These are phyloP conservation scores for Podospora didyma DNA, from an alignment of 495 filamentous ascomycete species.

Conservation along the genomic window DNA sequence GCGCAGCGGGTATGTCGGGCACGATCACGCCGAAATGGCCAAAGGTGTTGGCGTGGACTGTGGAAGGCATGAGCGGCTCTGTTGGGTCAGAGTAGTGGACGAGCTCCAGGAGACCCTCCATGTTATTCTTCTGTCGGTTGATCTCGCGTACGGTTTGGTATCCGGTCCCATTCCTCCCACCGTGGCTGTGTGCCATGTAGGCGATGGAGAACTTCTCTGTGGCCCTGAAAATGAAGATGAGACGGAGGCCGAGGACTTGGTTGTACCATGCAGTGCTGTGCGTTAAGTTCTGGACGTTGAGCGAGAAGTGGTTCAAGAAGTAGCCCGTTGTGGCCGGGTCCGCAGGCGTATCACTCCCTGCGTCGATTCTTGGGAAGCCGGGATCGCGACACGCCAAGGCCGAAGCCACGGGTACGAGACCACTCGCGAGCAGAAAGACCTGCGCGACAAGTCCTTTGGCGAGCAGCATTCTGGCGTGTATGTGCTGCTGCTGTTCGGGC, in stretches of 20 bases:
- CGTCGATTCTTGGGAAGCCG: neutral
- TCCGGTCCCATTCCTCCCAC: constrained; percentile 32
- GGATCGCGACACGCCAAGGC: neutral
- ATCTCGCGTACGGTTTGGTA: constrained; percentile 30
- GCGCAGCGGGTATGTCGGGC: too few relatives aligned
- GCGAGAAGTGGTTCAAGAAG: constrained; percentile 44
- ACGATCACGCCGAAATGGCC: too few relatives aligned
- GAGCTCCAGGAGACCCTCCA: constrained; percentile 31
- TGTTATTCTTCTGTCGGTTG: constrained; percentile 26
- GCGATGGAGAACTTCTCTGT: constrained; percentile 23
- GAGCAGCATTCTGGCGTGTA: too few relatives aligned
- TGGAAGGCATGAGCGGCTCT: too few relatives aligned
- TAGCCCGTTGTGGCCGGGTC: constrained; percentile 33
- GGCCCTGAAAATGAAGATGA: constrained; percentile 35
- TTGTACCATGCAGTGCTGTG: constrained; percentile 44
- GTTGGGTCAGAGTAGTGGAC: constrained; percentile 15
- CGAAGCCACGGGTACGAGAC: too few relatives aligned
- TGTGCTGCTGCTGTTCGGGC: too few relatives aligned
- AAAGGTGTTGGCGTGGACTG: too few relatives aligned
- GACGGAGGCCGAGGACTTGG: constrained; percentile 45
- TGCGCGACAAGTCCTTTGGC: too few relatives aligned
- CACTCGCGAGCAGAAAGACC: too few relatives aligned
- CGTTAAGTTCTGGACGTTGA: constrained; percentile 37
- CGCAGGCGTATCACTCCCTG: neutral
- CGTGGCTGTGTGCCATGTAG: constrained; percentile 30